Evolutionary conservation across 768 basidiomycete genomes (phyloP).

Genomic region (Agrocybe chaxingu): DNA sequence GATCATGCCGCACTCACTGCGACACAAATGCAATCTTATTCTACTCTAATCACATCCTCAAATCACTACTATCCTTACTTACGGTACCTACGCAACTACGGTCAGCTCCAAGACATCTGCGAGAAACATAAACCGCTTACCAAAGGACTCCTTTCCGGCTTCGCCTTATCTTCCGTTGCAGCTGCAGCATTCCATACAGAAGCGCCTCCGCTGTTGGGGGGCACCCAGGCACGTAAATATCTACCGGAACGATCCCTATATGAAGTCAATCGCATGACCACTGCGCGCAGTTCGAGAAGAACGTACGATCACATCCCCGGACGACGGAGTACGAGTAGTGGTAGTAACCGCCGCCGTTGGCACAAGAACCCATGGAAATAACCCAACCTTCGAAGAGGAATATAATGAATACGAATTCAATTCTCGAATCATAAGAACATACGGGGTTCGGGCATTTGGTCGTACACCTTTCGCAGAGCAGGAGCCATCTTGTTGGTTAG

Average conservation of each 20-base stretch:
- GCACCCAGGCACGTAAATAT: constrained; percentile 97
- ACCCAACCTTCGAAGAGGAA: constrained; percentile 73
- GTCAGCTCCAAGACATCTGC: constrained; percentile 1
- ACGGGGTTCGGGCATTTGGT: constrained; percentile 99
- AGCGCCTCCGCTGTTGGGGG: constrained; percentile 96
- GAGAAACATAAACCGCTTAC: constrained; percentile 37
- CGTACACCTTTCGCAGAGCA: constrained; percentile 92
- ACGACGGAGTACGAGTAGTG: constrained; percentile 99
- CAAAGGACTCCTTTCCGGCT: constrained; percentile 85
- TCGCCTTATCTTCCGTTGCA: constrained; percentile 94
- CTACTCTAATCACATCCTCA: not conserved
- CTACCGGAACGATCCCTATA: constrained; percentile 92
- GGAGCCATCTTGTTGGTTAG: constrained; percentile 99
- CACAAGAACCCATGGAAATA: constrained; percentile 99
- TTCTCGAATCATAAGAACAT: constrained; percentile 24
- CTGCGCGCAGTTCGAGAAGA: not conserved
- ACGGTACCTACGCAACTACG: constrained; percentile 44
- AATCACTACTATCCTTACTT: constrained; percentile 32
- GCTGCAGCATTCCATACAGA: constrained; percentile 93
- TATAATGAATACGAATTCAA: constrained; percentile 1
- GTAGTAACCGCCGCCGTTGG: constrained; percentile 96
- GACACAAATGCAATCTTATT: not conserved
- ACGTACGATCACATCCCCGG: constrained; percentile 91
- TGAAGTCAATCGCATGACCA: constrained; percentile 4
- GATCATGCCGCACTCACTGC: constrained; percentile 14